Percentiles rank a stretch among this genome's conserved stretches.
Conservation (phyloP, 192 early-diverging fungal genomes). For the Gonapodya sp. region DNA sequence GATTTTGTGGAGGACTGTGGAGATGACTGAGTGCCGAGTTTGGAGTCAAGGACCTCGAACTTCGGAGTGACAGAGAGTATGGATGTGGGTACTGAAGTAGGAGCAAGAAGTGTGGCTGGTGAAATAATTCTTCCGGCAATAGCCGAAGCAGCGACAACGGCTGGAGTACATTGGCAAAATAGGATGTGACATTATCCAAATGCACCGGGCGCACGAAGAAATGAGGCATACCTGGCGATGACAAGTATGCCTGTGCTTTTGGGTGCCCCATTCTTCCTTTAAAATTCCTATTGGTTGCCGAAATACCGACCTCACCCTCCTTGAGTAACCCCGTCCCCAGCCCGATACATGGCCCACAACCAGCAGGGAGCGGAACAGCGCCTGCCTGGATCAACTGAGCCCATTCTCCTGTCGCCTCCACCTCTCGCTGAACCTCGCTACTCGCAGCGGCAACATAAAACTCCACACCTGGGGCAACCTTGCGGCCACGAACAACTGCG, state of each 20-base stretch:
- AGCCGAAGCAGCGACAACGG: conserved; percentile 92
- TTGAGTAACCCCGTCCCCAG: conserved; percentile 84
- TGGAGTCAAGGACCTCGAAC: conserved; percentile 13
- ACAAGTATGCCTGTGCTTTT: conserved; percentile 81
- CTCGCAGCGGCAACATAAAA: conserved; percentile 95
- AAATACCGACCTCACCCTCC: conserved; percentile 95
- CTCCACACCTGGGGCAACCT: conserved; percentile 68
- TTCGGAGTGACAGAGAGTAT: neutral
- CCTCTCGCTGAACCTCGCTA: conserved; percentile 82
- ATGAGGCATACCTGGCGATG: conserved; percentile 58
- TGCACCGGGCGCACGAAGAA: neutral
- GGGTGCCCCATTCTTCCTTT: conserved; percentile 98
- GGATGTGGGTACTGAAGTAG: neutral
- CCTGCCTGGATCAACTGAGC: conserved; percentile 74
- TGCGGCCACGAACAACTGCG: conserved; percentile 37
- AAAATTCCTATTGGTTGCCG: conserved; percentile 98
- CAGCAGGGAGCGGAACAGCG: conserved; percentile 79
- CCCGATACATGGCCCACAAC: conserved; percentile 95
- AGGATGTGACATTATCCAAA: too few species aligned
- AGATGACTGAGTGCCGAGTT: conserved; percentile 14
- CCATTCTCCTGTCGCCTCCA: conserved; percentile 80
- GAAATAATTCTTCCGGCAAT: conserved; percentile 73
- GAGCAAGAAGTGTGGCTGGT: conserved; percentile 17
- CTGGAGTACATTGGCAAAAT: conserved; percentile 19
- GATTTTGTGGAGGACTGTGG: neutral